Evolutionary conservation across 495 filamentous ascomycete species (phyloP).

Genomic region (Pseudevernia furfuracea): DNA sequence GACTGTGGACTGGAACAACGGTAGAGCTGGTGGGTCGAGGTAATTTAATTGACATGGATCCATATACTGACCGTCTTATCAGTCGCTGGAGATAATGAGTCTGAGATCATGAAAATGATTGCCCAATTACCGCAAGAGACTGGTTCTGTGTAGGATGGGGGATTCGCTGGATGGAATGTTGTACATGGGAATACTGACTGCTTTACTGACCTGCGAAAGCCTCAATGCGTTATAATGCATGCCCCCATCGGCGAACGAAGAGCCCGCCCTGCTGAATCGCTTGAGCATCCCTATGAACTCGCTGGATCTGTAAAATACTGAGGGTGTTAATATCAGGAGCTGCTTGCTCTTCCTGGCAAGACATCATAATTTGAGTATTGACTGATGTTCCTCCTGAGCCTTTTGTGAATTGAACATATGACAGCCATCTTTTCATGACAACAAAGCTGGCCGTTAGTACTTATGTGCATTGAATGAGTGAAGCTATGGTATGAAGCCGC

Average conservation of each 20-base stretch:
- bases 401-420: neutral
- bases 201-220: conserved; percentile 3
- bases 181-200: conserved; percentile 2
- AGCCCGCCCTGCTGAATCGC: neutral
- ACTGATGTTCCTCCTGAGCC: neutral
- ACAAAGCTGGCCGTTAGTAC: neutral
- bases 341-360: neutral
- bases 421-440: neutral
- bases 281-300: neutral
- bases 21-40: conserved; percentile 50
- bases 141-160: conserved; percentile 16
- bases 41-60: neutral
- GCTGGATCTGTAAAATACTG: neutral
- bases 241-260: neutral
- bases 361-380: neutral
- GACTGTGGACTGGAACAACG: conserved; percentile 92
- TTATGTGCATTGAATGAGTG: neutral
- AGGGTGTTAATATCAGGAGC: neutral
- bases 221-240: neutral
- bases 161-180: conserved; percentile 8
- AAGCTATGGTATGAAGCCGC: neutral
- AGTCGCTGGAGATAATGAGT: conserved; percentile 62
- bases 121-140: conserved; percentile 48
- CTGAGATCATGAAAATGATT: conserved; percentile 76
- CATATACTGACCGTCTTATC: conserved; percentile 26